Evolutionary conservation across 2,329 filamentous ascomycete species (phyloP).

Genomic region (Juglanconis oblonga): DNA sequence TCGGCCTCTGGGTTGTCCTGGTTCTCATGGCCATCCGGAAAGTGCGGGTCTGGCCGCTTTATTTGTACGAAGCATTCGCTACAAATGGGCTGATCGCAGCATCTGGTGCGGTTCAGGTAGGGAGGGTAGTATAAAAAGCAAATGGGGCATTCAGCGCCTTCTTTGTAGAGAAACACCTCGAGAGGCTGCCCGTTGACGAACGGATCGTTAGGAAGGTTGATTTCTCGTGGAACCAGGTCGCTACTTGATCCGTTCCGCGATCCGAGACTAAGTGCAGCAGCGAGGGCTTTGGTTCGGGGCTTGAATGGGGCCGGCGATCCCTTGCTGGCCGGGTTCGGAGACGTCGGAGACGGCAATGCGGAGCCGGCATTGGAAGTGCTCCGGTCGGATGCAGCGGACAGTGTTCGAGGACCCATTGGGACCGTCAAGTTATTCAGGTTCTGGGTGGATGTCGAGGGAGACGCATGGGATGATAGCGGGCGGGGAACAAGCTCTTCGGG

Average conservation of each 20-base stretch:
- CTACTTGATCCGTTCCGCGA: slow-evolving; percentile 70
- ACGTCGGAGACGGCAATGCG: slow-evolving; percentile 55
- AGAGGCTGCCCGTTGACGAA: slow-evolving; percentile 93
- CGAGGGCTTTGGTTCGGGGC: slow-evolving; percentile 83
- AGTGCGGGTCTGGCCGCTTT: slow-evolving; percentile 87
- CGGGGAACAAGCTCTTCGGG: slow-evolving; percentile 59
- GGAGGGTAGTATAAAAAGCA: slow-evolving; percentile 96
- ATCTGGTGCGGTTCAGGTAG: slow-evolving; percentile 89
- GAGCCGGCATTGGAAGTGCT: slow-evolving; percentile 61
- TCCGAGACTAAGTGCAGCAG: slow-evolving; percentile 71
- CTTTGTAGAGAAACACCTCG: slow-evolving; percentile 91
- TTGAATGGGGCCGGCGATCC: slow-evolving; percentile 64
- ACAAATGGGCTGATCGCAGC: slow-evolving; percentile 94
- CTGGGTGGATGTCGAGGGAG: slow-evolving; percentile 52
- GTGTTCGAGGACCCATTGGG: slow-evolving; percentile 72
- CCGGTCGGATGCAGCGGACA: slow-evolving; percentile 74
- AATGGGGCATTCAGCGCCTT: slow-evolving; percentile 87
- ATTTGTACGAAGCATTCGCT: slow-evolving; percentile 99
- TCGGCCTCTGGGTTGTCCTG: slow-evolving; percentile 30
- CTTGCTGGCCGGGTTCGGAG: slow-evolving; percentile 39
- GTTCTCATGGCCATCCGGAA: slow-evolving; percentile 72
- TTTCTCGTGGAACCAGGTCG: slow-evolving; percentile 73
- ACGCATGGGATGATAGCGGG: slow-evolving; percentile 42
- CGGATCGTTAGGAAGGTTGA: slow-evolving; percentile 76
- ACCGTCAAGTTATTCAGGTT: slow-evolving; percentile 73